Percentiles rank a stretch among this genome's conserved stretches.
phyloP scores from a whole-genome alignment of 495 filamentous ascomycete species.

The Halenospora varia region DNA sequence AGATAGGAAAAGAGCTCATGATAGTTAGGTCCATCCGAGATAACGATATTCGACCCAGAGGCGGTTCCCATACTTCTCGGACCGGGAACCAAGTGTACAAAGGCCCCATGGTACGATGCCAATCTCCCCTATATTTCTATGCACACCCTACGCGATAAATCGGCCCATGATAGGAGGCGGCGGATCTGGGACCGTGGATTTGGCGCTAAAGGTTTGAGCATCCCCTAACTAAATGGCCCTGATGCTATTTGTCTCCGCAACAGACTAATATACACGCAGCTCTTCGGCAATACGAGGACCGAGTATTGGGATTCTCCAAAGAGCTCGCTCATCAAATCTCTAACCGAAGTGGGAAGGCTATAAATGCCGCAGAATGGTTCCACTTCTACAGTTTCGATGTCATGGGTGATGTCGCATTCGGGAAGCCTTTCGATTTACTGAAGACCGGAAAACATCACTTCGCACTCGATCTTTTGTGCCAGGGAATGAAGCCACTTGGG shows the following conservation, averaged over 20 bases:
- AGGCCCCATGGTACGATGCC: slow-evolving; percentile 44
- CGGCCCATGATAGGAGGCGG: slow-evolving; percentile 28
- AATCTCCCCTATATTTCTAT: slow-evolving; percentile 34
- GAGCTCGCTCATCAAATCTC: too few species aligned
- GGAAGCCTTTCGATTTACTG: not conserved
- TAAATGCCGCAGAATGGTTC: not conserved
- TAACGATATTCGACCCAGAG: slow-evolving; percentile 33
- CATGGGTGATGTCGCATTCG: not conserved
- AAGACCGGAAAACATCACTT: not conserved
- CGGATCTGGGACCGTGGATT: slow-evolving; percentile 33
- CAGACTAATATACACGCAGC: too few species aligned
- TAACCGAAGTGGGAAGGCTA: too few species aligned
- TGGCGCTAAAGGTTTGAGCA: slow-evolving; percentile 23
- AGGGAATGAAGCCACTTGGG: not conserved
- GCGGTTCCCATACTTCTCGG: slow-evolving; percentile 29
- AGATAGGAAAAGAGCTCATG: too few species aligned
- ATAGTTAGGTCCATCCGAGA: slow-evolving; percentile 26
- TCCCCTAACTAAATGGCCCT: too few species aligned
- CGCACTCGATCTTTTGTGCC: not conserved
- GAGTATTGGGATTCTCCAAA: too few species aligned
- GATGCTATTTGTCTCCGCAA: too few species aligned
- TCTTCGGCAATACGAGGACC: too few species aligned
- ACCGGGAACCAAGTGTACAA: slow-evolving; percentile 28
- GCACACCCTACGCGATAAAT: slow-evolving; percentile 32
- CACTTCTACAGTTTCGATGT: not conserved